Evolutionary conservation across 495 filamentous ascomycete genomes (phyloP).

Genomic region (Rhypophila decipiens): DNA sequence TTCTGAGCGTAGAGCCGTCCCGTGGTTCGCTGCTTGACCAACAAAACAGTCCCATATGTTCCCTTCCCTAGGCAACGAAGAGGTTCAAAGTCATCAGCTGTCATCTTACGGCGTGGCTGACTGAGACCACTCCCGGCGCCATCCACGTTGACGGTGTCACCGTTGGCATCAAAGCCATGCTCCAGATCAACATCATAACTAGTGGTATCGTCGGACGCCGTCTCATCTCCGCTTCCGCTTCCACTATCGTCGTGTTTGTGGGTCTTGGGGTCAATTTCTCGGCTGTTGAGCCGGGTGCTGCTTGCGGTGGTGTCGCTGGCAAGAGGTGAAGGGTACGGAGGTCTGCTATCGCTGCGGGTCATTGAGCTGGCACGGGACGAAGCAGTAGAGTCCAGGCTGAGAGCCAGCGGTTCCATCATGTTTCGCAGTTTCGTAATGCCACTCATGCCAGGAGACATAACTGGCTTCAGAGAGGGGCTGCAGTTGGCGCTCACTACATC

Average conservation of each 20-base stretch:
- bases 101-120: constrained; percentile 73
- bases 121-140: constrained; percentile 37
- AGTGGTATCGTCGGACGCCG: constrained; percentile 34
- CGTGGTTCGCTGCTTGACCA: constrained; percentile 81
- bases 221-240: constrained; percentile 35
- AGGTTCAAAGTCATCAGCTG: constrained; percentile 80
- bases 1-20: constrained; percentile 95
- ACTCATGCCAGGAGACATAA: constrained; percentile 47
- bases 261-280: constrained; percentile 15
- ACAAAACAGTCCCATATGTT: constrained; percentile 84
- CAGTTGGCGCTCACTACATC: constrained; percentile 53
- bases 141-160: constrained; percentile 16
- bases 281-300: constrained; percentile 14
- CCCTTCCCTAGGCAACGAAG: constrained; percentile 96
- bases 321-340: constrained; percentile 9
- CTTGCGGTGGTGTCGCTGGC: constrained; percentile 18
- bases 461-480: constrained; percentile 56
- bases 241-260: constrained; percentile 22
- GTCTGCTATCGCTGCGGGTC: constrained; percentile 36
- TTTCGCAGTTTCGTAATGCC: constrained; percentile 75
- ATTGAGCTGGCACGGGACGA: constrained; percentile 39
- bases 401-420: constrained; percentile 58
- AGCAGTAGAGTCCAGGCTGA: constrained; percentile 41
- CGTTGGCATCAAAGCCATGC: constrained; percentile 73
- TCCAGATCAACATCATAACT: constrained; percentile 87